Evolutionary conservation across 371 early-diverging fungal species (phyloP).

Genomic region (Ordospora colligata): DNA sequence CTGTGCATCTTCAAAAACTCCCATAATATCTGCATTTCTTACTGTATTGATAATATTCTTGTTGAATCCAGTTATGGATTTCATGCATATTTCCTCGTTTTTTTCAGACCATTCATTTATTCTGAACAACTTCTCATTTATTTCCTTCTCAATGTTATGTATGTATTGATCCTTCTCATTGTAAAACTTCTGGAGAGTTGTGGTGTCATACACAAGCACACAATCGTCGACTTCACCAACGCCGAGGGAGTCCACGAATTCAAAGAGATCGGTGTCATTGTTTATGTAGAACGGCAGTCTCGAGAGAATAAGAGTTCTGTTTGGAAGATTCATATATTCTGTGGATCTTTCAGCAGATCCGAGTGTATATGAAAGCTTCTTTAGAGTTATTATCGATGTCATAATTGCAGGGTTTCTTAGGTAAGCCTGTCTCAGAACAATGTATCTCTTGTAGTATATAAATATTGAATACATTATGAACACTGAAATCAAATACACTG

Average conservation of each 20-base stretch:
- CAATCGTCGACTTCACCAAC: conserved; percentile 51
- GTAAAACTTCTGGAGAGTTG: conserved; percentile 35
- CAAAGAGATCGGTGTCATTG: conserved; percentile 47
- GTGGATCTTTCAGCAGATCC: conserved; percentile 29
- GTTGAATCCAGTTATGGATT: conserved; percentile 20
- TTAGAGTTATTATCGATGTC: conserved; percentile 56
- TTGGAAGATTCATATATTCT: conserved; percentile 51
- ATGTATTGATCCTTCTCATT: conserved; percentile 43
- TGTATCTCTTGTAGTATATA: conserved; percentile 60
- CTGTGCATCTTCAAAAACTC: conserved; percentile 15
- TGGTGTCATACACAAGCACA: conserved; percentile 54
- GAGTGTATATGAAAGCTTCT: conserved; percentile 35
- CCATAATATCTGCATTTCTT: neutral
- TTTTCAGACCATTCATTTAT: conserved; percentile 46
- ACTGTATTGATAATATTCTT: neutral
- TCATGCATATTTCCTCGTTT: conserved; percentile 11
- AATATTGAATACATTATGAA: conserved; percentile 59
- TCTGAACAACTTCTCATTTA: conserved; percentile 34
- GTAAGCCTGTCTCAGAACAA: conserved; percentile 59
- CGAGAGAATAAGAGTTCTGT: conserved; percentile 51
- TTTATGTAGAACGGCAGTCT: conserved; percentile 54
- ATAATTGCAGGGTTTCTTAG: conserved; percentile 55
- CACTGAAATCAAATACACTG: conserved; percentile 41
- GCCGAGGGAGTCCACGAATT: conserved; percentile 51
- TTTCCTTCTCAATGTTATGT: conserved; percentile 56